phyloP scores from a whole-genome alignment of 2,329 filamentous ascomycete species.

The Chalara sp. region DNA sequence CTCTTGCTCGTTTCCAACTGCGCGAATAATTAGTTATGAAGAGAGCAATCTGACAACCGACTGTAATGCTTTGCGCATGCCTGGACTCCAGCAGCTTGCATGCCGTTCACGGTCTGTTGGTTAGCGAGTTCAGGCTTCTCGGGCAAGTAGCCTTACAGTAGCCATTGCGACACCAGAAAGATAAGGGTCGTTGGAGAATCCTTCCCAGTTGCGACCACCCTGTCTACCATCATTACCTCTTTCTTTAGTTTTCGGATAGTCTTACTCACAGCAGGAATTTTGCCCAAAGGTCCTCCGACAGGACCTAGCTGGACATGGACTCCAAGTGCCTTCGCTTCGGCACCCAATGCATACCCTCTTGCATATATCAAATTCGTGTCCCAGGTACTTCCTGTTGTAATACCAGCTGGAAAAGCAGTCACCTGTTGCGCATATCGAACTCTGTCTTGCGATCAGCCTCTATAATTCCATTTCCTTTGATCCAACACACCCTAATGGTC shows the following conservation, averaged over 20 bases:
- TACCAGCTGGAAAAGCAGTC: slow-evolving; percentile 73
- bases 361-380: slow-evolving; percentile 67
- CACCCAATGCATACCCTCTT: slow-evolving; percentile 62
- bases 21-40: slow-evolving; percentile 16
- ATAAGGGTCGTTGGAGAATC: slow-evolving; percentile 74
- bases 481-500: slow-evolving; percentile 53
- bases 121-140: not conserved
- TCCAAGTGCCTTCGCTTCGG: slow-evolving; percentile 62
- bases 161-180: slow-evolving; percentile 57
- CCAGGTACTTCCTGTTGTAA: slow-evolving; percentile 76
- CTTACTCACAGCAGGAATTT: slow-evolving; percentile 49
- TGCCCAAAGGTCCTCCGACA: slow-evolving; percentile 67
- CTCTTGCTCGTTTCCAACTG: slow-evolving; percentile 64
- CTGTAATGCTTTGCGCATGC: slow-evolving; percentile 52
- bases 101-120: slow-evolving; percentile 48
- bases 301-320: slow-evolving; percentile 72
- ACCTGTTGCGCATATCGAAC: slow-evolving; percentile 64
- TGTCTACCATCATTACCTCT: slow-evolving; percentile 35
- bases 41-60: slow-evolving; percentile 13
- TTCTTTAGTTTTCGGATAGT: slow-evolving; percentile 52
- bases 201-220: slow-evolving; percentile 79
- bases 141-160: slow-evolving; percentile 27
- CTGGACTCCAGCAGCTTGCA: slow-evolving; percentile 45
- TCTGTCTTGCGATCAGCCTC: slow-evolving; percentile 7
- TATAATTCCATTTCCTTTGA: not conserved